Conservation (phyloP, 306 rosid genomes). For the Lupinus albus region DNA sequence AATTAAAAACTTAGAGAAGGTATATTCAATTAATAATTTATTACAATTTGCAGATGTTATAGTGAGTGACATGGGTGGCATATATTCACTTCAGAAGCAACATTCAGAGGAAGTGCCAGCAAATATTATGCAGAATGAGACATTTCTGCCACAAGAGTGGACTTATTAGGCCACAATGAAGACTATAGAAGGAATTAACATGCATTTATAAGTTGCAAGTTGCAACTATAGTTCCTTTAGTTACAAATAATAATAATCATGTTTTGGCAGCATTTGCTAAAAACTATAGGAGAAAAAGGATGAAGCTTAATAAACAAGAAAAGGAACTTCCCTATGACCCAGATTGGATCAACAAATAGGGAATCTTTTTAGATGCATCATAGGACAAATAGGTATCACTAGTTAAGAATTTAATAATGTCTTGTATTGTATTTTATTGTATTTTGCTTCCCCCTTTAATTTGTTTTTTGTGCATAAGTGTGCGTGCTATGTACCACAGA, state of each 20-base stretch:
- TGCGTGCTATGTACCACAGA: slow-evolving; percentile 23
- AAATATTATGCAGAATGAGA: slow-evolving; percentile 43
- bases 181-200: neutral
- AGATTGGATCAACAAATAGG: slow-evolving; percentile 11
- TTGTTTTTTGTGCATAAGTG: slow-evolving; percentile 2
- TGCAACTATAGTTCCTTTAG: neutral
- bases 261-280: slow-evolving; percentile 36
- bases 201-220: slow-evolving; percentile 21
- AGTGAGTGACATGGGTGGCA: slow-evolving; percentile 42
- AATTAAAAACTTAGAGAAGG: too few species aligned
- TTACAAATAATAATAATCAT: neutral
- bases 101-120: slow-evolving; percentile 35
- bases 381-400: slow-evolving; percentile 1
- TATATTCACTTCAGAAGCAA: slow-evolving; percentile 50
- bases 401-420: neutral
- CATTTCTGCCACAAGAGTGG: slow-evolving; percentile 82
- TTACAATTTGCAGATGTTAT: slow-evolving; percentile 43
- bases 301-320: slow-evolving; percentile 12
- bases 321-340: neutral
- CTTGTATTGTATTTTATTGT: slow-evolving; percentile 3
- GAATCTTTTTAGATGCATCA: slow-evolving; percentile 36
- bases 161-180: slow-evolving; percentile 50
- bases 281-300: neutral
- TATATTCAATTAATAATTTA: neutral
- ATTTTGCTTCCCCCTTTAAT: slow-evolving; percentile 14